Conservation (phyloP, 345 rosid genomes). For the Rhodamnia rubescens region DNA sequence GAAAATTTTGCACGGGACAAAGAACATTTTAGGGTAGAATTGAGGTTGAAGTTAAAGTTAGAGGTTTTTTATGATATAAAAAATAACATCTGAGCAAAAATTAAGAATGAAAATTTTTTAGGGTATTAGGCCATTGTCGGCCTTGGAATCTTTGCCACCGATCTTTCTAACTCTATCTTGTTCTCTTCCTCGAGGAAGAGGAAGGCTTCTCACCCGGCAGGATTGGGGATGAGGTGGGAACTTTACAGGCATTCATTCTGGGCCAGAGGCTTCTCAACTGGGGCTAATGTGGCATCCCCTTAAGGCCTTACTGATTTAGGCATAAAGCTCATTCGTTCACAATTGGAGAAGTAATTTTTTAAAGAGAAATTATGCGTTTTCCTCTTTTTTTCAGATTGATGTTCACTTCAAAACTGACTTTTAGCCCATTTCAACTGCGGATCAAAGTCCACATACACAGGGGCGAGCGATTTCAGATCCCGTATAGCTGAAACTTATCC, state of each 20-base stretch:
- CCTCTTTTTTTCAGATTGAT: neutral
- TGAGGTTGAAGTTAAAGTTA: no score
- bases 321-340: neutral
- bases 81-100: no score
- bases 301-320: neutral
- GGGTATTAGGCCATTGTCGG: no score
- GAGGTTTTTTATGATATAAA: no score
- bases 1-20: no score
- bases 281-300: neutral
- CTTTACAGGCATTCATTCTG: neutral
- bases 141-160: no score
- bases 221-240: neutral
- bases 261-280: neutral
- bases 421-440: neutral
- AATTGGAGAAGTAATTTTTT: neutral
- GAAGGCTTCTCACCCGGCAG: neutral
- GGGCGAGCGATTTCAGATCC: no score
- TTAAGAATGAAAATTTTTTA: no score
- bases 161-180: no score
- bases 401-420: neutral
- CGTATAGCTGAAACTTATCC: fast-evolving
- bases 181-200: neutral
- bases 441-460: neutral
- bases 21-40: no score
- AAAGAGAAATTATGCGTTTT: neutral